Percentiles rank a stretch among this genome's conserved stretches.
Evolutionary conservation across 2,329 filamentous ascomycete species (phyloP).

Genomic region (Arthrobotrys megalospora): DNA sequence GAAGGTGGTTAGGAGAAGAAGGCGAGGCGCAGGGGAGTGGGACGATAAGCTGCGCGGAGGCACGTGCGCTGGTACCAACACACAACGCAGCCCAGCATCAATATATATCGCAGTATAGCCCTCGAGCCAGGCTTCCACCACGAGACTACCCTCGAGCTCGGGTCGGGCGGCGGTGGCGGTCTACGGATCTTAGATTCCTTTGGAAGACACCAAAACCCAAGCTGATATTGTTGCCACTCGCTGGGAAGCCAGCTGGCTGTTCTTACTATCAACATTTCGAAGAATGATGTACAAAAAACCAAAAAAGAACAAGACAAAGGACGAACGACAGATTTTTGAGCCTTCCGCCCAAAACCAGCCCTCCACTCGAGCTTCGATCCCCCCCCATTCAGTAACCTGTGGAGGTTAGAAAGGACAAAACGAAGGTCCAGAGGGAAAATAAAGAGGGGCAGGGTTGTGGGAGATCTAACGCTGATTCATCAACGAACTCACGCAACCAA

Average conservation of each 20-base stretch:
- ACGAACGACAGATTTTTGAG: conserved; percentile 14
- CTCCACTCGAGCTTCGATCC: neutral
- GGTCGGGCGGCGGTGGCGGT: too few species aligned
- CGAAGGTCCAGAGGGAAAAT: conserved; percentile 12
- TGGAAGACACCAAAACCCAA: conserved; percentile 2
- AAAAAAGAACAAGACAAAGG: conserved; percentile 13
- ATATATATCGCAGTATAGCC: too few species aligned
- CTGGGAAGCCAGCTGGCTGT: neutral
- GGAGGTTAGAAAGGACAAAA: conserved; percentile 20
- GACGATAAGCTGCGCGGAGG: conserved; percentile 12
- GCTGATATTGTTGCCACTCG: conserved; percentile 7
- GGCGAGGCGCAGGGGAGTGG: neutral
- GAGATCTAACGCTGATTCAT: neutral
- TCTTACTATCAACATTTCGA: conserved; percentile 26
- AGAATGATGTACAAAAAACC: conserved; percentile 33
- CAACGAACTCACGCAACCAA: conserved; percentile 75
- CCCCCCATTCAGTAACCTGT: neutral
- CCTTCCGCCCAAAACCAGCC: neutral
- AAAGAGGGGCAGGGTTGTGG: neutral
- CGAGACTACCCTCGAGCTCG: too few species aligned
- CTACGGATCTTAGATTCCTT: neutral
- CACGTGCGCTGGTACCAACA: conserved; percentile 24
- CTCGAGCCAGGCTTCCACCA: too few species aligned
- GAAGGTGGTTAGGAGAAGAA: neutral
- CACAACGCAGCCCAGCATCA: conserved; percentile 10